These are phyloP conservation scores for Chalciporus piperatus DNA, from an alignment of 768 basidiomycete species.

Conservation along the genomic window DNA sequence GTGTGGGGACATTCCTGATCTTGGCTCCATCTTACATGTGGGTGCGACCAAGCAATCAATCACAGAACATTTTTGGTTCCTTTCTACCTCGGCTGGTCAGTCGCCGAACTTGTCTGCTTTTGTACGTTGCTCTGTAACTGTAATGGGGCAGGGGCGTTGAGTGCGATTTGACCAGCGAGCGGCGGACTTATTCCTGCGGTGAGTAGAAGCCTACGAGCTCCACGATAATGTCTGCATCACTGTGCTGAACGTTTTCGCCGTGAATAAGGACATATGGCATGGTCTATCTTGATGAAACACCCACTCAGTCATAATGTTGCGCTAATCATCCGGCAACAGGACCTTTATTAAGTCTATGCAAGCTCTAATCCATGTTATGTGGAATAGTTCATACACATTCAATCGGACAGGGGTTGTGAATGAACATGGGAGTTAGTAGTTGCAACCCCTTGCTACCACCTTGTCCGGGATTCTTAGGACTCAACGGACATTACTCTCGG, in stretches of 20 bases:
- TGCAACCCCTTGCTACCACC: background rate
- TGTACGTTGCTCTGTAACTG: background rate
- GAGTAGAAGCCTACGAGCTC: slow-evolving; percentile 1
- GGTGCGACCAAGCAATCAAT: background rate
- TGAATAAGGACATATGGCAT: no score
- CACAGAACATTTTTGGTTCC: background rate
- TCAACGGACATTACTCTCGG: background rate
- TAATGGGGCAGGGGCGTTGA: no score
- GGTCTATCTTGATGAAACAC: no score
- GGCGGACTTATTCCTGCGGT: no score
- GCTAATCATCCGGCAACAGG: no score
- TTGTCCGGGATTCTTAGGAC: background rate
- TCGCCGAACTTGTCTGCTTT: background rate
- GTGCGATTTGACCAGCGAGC: no score
- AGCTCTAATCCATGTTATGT: no score
- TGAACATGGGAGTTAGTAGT: background rate
- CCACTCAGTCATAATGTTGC: no score
- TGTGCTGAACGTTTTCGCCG: background rate
- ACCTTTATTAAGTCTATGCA: no score
- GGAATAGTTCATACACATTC: background rate
- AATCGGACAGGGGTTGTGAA: background rate
- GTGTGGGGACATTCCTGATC: background rate
- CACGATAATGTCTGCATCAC: slow-evolving; percentile 2
- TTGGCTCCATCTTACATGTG: background rate
- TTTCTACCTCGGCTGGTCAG: background rate